phyloP scores from a whole-genome alignment of 73 alveolate genomes.

The Effrenium voratum region DNA sequence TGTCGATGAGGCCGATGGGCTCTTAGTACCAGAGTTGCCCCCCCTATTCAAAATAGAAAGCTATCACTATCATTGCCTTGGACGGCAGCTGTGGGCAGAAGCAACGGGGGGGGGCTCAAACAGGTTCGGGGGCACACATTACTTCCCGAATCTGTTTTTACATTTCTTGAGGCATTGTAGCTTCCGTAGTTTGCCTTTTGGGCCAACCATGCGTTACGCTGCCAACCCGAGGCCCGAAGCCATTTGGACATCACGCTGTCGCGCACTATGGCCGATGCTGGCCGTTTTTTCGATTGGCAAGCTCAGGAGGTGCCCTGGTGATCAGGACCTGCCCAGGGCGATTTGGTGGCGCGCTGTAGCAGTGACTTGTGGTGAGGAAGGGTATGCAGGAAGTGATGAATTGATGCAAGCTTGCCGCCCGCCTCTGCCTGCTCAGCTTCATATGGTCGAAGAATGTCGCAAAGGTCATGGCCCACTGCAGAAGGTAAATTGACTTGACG shows the following conservation, averaged over 20 bases:
- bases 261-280: constrained; percentile 64
- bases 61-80: not conserved
- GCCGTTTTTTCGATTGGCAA: constrained; percentile 79
- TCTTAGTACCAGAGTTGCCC: too few species aligned
- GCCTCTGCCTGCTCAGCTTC: too few species aligned
- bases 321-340: not conserved
- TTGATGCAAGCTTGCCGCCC: too few species aligned
- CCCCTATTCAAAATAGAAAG: too few species aligned
- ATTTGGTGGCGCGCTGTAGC: not conserved
- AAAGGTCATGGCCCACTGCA: too few species aligned
- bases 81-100: not conserved
- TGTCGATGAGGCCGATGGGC: constrained; percentile 62
- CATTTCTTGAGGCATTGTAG: not conserved
- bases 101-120: not conserved
- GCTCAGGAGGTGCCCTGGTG: constrained; percentile 82
- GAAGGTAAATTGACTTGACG: too few species aligned
- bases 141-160: not conserved
- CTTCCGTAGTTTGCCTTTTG: not conserved
- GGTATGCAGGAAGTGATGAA: too few species aligned
- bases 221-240: constrained; percentile 48
- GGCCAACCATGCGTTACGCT: too few species aligned
- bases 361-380: too few species aligned
- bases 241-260: constrained; percentile 41
- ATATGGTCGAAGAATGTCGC: too few species aligned
- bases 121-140: not conserved